Evolutionary conservation across 192 early-diverging fungal species (phyloP).

Genomic region (Powellomyces hirtus): DNA sequence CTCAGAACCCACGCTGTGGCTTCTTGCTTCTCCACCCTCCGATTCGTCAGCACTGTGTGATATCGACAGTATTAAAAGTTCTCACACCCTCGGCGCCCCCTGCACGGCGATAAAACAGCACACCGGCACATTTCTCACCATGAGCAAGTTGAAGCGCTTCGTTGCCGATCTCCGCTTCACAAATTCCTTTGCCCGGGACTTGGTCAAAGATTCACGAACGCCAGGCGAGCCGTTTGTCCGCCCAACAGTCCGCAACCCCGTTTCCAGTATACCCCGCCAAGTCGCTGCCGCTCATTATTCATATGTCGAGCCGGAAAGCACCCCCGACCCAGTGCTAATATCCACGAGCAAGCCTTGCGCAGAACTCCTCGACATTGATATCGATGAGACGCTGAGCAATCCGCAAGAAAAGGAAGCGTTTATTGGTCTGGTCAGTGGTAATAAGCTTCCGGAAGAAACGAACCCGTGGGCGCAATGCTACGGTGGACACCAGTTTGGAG

Average conservation of each 20-base stretch:
- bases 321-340: constrained; percentile 17
- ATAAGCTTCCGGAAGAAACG: constrained; percentile 47
- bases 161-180: constrained; percentile 17
- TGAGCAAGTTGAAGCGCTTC: constrained; percentile 11
- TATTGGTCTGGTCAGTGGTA: constrained; percentile 11
- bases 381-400: neutral
- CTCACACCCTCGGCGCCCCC: too few relatives aligned
- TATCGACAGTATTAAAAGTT: too few relatives aligned
- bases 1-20: too few relatives aligned
- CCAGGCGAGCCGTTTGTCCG: constrained; percentile 21
- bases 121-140: too few relatives aligned
- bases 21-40: too few relatives aligned
- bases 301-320: constrained; percentile 15
- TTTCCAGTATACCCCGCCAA: constrained; percentile 2
- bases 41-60: too few relatives aligned
- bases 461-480: constrained; percentile 45
- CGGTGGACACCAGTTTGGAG: constrained; percentile 56
- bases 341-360: constrained; percentile 14
- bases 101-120: too few relatives aligned
- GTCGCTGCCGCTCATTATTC: constrained; percentile 26
- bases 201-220: constrained; percentile 12
- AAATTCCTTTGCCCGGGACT: constrained; percentile 23
- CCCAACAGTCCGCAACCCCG: neutral
- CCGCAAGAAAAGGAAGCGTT: neutral
- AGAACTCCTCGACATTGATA: constrained; percentile 17